phyloP scores from a whole-genome alignment of 768 basidiomycete genomes.

The Termitomyces sp. region DNA sequence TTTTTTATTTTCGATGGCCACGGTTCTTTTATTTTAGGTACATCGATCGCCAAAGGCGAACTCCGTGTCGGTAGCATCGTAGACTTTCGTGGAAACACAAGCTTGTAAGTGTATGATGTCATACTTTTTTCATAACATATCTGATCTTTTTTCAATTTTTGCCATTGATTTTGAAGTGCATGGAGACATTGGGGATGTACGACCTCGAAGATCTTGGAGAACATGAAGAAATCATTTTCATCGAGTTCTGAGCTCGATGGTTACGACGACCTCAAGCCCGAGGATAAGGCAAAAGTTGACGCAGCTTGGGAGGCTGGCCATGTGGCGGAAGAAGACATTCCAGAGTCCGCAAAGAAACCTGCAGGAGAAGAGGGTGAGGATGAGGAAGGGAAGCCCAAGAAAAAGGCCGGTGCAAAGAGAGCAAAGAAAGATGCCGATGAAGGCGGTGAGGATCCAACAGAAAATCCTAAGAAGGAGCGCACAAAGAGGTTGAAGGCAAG shows the following conservation, averaged over 20 bases:
- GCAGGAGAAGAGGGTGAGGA: constrained; percentile 16
- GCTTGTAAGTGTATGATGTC: constrained; percentile 44
- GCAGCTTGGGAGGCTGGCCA: constrained; percentile 76
- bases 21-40: constrained; percentile 43
- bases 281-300: constrained; percentile 67
- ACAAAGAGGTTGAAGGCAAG: constrained; percentile 15
- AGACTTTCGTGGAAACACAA: constrained; percentile 67
- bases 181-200: constrained; percentile 95
- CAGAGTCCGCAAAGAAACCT: constrained; percentile 64
- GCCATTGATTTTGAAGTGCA: constrained; percentile 33
- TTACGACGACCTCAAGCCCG: constrained; percentile 66
- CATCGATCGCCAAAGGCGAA: constrained; percentile 65
- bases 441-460: constrained; percentile 10
- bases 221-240: constrained; percentile 62
- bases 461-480: constrained; percentile 22
- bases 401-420: constrained; percentile 33
- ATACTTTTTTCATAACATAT: constrained; percentile 15
- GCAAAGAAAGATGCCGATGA: constrained; percentile 23
- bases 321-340: constrained; percentile 83
- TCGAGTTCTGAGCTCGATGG: constrained; percentile 77
- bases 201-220: constrained; percentile 63
- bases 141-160: background rate
- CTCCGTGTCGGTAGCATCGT: constrained; percentile 74
- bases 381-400: constrained; percentile 29
- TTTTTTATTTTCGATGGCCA: constrained; percentile 17